Conservation (phyloP, 495 filamentous ascomycete genomes). For the Trichoderma parareesei region DNA sequence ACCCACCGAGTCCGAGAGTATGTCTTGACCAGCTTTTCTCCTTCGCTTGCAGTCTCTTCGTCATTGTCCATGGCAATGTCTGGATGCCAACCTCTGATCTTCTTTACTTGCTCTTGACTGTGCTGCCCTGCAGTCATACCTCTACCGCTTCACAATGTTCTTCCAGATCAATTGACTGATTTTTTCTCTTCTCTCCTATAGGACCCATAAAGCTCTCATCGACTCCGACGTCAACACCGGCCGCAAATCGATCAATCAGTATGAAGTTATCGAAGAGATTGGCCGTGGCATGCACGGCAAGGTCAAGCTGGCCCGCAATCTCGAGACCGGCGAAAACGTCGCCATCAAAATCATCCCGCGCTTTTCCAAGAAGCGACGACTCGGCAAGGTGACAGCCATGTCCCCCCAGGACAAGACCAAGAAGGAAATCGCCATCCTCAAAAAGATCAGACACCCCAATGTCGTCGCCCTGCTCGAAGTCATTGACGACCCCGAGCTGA, state of each 20-base stretch:
- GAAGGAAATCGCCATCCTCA: constrained; percentile 93
- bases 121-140: background rate
- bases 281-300: constrained; percentile 94
- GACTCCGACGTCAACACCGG: constrained; percentile 82
- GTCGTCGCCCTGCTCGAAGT: constrained; percentile 93
- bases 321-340: constrained; percentile 68
- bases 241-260: constrained; percentile 92
- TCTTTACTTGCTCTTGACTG: background rate
- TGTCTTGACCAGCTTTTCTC: constrained; percentile 18
- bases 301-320: constrained; percentile 83
- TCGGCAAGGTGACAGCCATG: constrained; percentile 59
- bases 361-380: constrained; percentile 82
- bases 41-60: background rate
- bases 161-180: background rate
- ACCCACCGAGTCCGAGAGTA: constrained; percentile 54
- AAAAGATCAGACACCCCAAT: constrained; percentile 93
- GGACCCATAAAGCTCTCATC: constrained; percentile 80
- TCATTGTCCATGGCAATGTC: background rate
- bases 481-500: constrained; percentile 89
- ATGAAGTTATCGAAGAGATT: constrained; percentile 92
- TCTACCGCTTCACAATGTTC: background rate
- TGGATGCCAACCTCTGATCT: background rate
- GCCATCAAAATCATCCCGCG: constrained; percentile 98
- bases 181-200: constrained; percentile 18
- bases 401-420: constrained; percentile 87